Base-by-base conservation (phyloP, 805 yeast genomes). In the Cyberlindnera nakhonratchasimensis region DNA sequence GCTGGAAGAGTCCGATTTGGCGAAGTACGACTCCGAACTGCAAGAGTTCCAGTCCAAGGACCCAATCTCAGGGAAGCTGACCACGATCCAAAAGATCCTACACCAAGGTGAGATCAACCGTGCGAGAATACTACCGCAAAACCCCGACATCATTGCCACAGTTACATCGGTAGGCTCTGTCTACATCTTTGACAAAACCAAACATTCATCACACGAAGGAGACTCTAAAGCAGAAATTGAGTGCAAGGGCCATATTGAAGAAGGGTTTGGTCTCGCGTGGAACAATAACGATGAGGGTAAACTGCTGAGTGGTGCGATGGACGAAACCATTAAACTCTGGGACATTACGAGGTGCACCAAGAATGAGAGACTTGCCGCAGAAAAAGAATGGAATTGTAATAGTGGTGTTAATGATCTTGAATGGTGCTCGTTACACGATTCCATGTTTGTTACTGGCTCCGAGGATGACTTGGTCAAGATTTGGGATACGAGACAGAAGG, bases 71-170 rank as follows among this genome's bases (percentile, higher is more conserved):
- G 66, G 62, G 12, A 64, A 71, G 39, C 58, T 75, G 16, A 59
- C 61, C 31, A 59, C 71, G 24, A 47, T 70, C 5, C 95, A 86
- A 61, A 72, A 74, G 34, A 79, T 86, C n/a, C 70, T 75, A 25
- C 88, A 80, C 51, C 60, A 66, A 1, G 89, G 86, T 2, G 93
- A 83, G 49, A 81, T 89, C 42, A 86, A 87, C 57, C 74, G 77
- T 47, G 80, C 85, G 0, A 70, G 82, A 28, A 77, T 75, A 54
- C 77, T 86, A 80, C 95, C 96, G 0, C 91, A 84, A 51, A 90
- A 90, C 54, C 93, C 93, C 2, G 93, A 89, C 55, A 56, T 90
- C 5, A 70, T 90, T 5, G 87, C 90, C 2, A 75, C 88, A 16
- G 77, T 80, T 9, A 78, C 85, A 32, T 77, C 82, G 31, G 59